Base-by-base conservation (phyloP, 139 green algal genomes). In the Volvox africanus region DNA sequence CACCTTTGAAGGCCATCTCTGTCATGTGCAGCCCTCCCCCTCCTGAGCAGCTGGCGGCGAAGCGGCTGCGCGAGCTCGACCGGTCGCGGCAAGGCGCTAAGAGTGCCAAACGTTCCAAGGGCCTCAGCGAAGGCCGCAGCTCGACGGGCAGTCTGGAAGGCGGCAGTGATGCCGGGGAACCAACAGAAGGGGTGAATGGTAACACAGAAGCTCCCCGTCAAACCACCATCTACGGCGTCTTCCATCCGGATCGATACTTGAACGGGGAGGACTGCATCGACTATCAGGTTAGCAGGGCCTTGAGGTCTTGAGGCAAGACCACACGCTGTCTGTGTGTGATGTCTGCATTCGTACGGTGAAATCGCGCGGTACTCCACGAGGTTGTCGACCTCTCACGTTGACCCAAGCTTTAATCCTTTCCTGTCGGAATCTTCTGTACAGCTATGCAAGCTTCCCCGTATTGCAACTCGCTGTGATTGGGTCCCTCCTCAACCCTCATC, bases 201-300 rank as follows among this genome's bases (percentile, higher is more conserved):
- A 75, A 26, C 67, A 2, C 67, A 26, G 67, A 26, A 26, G 67
- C 67, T 75, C 11, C 67, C 26, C 71, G 28, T 16, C 71, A 18
- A 30, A 21, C 30, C 16, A 55, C 75, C 30, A 55, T 55, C 32
- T 81, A 61, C 75, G 75, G 75, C 75, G 30, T 55, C 30, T 81
- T 81, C 33, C 75, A 81, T 81, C 75, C 75, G 32, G 33, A 55
- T 11, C 75, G 75, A 17, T 81, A 81, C 75, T 20, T 81, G 75
- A 26, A 55, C 32, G 75, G 75, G 20, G 30, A 36, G 20, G 75
- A 81, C 75, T 81, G 75, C 75, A 81, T 81, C 30, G 32, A 61
- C 2, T 79, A 33, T 30, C 71, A 79, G 71, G 71, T 79, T n/a
- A 18, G 71, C 18, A 36, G 9, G 44, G 44, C 44, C 44, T 55